Evolutionary conservation across 129 eudicot species (phyloP), one percentile per base, ranked within the genome.

Genomic region (Flaveria trinervia): DNA sequence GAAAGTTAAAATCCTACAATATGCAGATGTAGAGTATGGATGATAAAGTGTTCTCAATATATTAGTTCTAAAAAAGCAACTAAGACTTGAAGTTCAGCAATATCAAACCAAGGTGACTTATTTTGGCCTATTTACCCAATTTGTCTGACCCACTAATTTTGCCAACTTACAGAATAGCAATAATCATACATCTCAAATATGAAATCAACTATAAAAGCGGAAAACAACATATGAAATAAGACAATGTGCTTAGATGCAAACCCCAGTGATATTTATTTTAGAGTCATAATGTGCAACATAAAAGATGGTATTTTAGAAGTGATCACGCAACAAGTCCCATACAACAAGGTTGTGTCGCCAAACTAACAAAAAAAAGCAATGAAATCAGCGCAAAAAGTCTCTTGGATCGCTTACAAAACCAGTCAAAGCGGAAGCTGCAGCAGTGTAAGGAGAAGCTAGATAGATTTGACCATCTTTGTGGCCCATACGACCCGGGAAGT

Each of bases 401-500:
- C 99, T 81, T 25, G 99, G 99, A 78, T 95, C 97, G 25, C 97
- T 89, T 36, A 95, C 99, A 67, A 76, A 92, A 22, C 99, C 97
- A 15, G 99, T 95, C 85, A 95, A 83, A 25, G 99, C 97, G 9
- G 99, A 95, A 48, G 97, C 99, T 39, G 97, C 97, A 70, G 99
- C 99, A 49, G 99, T 95, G 82, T 91, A 95, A 2, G 99, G 99
- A 79, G 99, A 95, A 10, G 99, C 99, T 20, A 95, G 76, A 79
- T 91, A 95, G 13, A 95, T 88, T 78, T 95, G 94, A 77, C 99
- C 99, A 67, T 95, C 97, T 85, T 92, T 95, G 92, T 95, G 89
- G 3, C 99, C 99, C 99, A 95, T 95, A 48, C 99, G 79, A 30
- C 99, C 99, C 0, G 99, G 99, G 76, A 95, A 95, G 80, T 95